Base-by-base conservation (phyloP, 164 flowering plant species). In the Aristolochia fimbriata region DNA sequence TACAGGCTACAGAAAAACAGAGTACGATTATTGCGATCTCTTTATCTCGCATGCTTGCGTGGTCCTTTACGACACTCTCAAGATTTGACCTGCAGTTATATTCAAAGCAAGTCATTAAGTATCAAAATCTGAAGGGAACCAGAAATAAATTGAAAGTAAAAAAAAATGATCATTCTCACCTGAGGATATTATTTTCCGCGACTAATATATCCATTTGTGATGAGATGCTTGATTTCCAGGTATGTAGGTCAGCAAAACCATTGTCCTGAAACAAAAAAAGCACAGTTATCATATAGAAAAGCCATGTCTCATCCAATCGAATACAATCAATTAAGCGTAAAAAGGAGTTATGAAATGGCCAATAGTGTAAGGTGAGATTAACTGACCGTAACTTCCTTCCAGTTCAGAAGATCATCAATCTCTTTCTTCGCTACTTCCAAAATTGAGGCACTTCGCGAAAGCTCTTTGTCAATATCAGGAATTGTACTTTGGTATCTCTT, bases 331-430 rank as follows among this genome's bases (percentile, higher is more conserved):
- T 55, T 27, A 16, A 17, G 12, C 3, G 2, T 2, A 55, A 55
- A 55, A 13, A 33, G n/a, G 19, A 61, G 23, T 56, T 54, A 55
- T 20, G 11, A 13, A 21, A 25, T 5, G 33, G 51, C 52, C 14
- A 6, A 49, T 37, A 49, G 16, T 17, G 22, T 11, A 49, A 17
- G 22, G 19, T 17, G 52, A 49, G 12, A 30, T 43, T 50, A 17
- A 51, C 69, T 24, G 74, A 89, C 97, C 88, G 62, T 71, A 30
- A 31, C 64, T 55, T 74, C 77, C 69, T 82, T 85, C 91, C 94
- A 83, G 21, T 73, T 73, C 60, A 72, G 24, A 49, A 85, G 74
- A 52, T 74, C 78, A 62, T 69, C 73, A 56, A 83, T 73, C 55
- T 82, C 83, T 22, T 53, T 25, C 67, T 60, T 78, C 27, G 73